phyloP scores from a whole-genome alignment of 257 asterid species.

The Euphrasia confusa region DNA sequence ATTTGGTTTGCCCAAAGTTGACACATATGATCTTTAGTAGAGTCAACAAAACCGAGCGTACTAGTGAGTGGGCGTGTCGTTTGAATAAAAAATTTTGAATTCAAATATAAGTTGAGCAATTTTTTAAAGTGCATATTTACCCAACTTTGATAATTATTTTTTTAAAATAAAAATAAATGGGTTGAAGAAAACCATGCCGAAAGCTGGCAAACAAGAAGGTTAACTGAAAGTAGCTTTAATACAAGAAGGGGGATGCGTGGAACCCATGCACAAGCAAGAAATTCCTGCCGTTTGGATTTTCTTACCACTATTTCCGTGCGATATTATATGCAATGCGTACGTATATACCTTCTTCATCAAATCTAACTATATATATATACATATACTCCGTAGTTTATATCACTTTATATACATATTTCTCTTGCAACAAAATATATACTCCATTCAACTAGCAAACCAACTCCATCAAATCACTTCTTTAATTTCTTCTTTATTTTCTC shows the following conservation, averaged over 20 bases:
- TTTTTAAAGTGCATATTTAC: too few species aligned
- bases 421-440: background rate
- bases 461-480: background rate
- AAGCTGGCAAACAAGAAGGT: slow-evolving; percentile 49
- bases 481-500: slow-evolving; percentile 15
- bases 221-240: slow-evolving; percentile 57
- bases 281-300: slow-evolving; percentile 19
- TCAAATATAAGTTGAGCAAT: too few species aligned
- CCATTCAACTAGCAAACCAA: background rate
- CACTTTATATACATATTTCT: background rate
- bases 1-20: too few species aligned
- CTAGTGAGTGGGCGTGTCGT: too few species aligned
- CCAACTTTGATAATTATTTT: too few species aligned
- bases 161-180: background rate
- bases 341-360: background rate
- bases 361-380: slow-evolving; percentile 23
- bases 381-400: too few species aligned
- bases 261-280: slow-evolving; percentile 42
- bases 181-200: slow-evolving; percentile 2
- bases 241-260: slow-evolving; percentile 60
- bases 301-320: background rate
- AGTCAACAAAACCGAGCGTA: too few species aligned
- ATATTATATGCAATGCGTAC: slow-evolving; percentile 14
- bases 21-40: too few species aligned
- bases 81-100: too few species aligned